Evolutionary conservation across 306 rosid species (phyloP).

Genomic region (Vicia faba): DNA sequence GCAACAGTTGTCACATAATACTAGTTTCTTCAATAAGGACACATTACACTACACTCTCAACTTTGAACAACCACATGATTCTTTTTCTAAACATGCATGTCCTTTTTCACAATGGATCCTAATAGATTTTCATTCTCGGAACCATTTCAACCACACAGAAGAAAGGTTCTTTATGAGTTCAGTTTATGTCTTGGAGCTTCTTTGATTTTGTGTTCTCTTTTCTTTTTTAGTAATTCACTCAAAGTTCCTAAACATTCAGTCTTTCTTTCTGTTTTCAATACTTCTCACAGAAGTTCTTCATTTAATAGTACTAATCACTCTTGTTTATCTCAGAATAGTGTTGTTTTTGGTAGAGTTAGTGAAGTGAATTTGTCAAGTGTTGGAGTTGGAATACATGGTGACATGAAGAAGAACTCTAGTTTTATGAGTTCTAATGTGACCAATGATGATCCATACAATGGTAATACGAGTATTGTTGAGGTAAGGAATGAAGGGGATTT

Average conservation of each 20-base stretch:
- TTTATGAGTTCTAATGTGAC: slow-evolving; percentile 1
- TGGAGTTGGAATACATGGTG: not conserved
- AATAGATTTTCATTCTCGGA: slow-evolving; percentile 58
- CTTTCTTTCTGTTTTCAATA: slow-evolving; percentile 40
- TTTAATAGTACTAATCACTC: slow-evolving; percentile 29
- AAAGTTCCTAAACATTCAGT: slow-evolving; percentile 39
- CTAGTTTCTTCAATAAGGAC: slow-evolving; percentile 4
- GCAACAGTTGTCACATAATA: not conserved
- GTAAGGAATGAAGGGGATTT: slow-evolving; percentile 24
- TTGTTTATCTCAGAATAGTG: slow-evolving; percentile 8
- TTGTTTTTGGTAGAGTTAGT: slow-evolving; percentile 4
- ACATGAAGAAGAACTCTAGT: slow-evolving; percentile 33
- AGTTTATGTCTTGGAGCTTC: slow-evolving; percentile 62
- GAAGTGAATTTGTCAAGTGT: slow-evolving; percentile 36
- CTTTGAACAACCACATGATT: slow-evolving; percentile 9
- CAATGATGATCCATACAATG: slow-evolving; percentile 9
- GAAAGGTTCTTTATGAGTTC: slow-evolving; percentile 68
- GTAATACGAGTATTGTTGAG: not conserved
- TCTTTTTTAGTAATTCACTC: slow-evolving; percentile 45
- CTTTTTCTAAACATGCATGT: slow-evolving; percentile 33
- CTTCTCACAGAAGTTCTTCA: slow-evolving; percentile 38
- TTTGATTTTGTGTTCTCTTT: slow-evolving; percentile 45
- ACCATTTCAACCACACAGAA: slow-evolving; percentile 48
- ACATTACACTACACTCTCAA: not conserved
- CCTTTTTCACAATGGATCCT: slow-evolving; percentile 41